Evolutionary conservation across 176 grass and related monocot genomes (phyloP).

Genomic region (Oryza rufipogon): DNA sequence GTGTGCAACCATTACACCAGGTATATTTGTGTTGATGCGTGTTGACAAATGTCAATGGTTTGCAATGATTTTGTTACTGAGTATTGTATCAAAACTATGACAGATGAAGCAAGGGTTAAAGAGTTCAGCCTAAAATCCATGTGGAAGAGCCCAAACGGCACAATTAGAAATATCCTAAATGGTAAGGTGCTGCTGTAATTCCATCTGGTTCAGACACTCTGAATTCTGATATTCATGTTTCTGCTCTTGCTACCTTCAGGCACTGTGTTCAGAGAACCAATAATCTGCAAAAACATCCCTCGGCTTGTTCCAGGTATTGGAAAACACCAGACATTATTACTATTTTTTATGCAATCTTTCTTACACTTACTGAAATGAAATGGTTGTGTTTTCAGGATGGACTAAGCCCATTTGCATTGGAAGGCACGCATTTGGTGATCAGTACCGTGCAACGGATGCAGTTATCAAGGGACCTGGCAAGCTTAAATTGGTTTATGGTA

Average conservation of each 20-base stretch:
- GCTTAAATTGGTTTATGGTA: constrained; percentile 88
- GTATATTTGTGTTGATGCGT: constrained; percentile 34
- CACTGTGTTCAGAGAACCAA: constrained; percentile 86
- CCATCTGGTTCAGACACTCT: not conserved
- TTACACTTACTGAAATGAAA: constrained; percentile 16
- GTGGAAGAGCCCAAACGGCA: constrained; percentile 86
- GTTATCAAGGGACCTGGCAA: constrained; percentile 77
- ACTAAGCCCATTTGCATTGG: constrained; percentile 89
- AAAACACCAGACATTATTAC: not conserved
- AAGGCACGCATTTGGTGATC: constrained; percentile 83
- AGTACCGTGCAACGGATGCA: constrained; percentile 75
- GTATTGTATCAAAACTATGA: constrained; percentile 19
- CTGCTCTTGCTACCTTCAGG: constrained; percentile 43
- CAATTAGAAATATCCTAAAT: constrained; percentile 80
- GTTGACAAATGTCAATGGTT: not conserved
- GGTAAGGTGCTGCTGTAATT: constrained; percentile 44
- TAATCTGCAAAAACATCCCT: constrained; percentile 75
- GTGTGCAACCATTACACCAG: constrained; percentile 87
- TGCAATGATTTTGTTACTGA: constrained; percentile 7
- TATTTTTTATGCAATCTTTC: constrained; percentile 12
- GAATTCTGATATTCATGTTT: constrained; percentile 24
- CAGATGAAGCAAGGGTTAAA: constrained; percentile 67
- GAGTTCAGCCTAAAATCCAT: constrained; percentile 73
- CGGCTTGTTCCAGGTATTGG: constrained; percentile 67
- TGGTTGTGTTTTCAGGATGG: constrained; percentile 55